These are phyloP conservation scores for Haematococcus lacustris DNA, from an alignment of 139 green algal species.

Conservation along the genomic window DNA sequence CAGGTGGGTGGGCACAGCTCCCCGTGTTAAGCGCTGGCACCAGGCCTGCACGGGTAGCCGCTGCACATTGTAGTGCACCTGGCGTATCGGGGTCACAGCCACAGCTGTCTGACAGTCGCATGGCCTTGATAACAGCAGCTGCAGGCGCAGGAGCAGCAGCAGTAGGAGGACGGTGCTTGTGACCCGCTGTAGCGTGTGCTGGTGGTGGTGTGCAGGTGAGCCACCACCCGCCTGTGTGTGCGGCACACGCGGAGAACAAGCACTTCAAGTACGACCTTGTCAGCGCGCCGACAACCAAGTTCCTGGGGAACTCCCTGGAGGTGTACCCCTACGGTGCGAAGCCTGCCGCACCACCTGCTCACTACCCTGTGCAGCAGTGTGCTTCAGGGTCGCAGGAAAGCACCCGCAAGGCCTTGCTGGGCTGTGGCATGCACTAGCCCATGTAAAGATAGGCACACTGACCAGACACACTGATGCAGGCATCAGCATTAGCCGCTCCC, in stretches of 20 bases:
- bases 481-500: neutral
- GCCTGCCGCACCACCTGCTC: too few species aligned
- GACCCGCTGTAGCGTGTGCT: too few species aligned
- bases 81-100: too few species aligned
- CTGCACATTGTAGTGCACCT: neutral
- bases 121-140: too few species aligned
- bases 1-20: conserved; percentile 57
- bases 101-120: too few species aligned
- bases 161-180: too few species aligned
- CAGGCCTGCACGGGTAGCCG: neutral
- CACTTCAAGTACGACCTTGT: conserved; percentile 91
- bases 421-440: neutral
- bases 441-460: too few species aligned
- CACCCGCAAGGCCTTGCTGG: neutral
- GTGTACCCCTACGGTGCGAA: conserved; percentile 77
- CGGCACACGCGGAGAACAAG: conserved; percentile 76
- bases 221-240: conserved; percentile 89
- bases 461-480: neutral
- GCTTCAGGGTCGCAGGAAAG: neutral
- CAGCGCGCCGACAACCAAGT: conserved; percentile 91
- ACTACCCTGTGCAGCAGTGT: too few species aligned
- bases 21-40: too few species aligned
- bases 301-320: conserved; percentile 95
- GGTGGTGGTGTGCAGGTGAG: conserved; percentile 52
- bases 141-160: too few species aligned